Base-by-base conservation (phyloP, 2,329 filamentous ascomycete species). In the Claviceps digitariae region DNA sequence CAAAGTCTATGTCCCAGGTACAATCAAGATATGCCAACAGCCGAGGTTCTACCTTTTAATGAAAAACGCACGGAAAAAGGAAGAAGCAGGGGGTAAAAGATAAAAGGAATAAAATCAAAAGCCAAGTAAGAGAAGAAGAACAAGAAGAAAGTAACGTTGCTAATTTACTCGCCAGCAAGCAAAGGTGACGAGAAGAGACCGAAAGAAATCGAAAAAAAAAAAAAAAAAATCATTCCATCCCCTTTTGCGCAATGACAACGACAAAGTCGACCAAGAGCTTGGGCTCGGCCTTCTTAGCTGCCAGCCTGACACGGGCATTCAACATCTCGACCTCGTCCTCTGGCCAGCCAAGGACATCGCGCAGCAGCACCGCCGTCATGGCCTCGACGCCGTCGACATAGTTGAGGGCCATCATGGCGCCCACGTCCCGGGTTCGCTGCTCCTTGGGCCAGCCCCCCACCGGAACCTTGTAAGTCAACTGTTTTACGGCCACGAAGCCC, bases 321-420 rank as follows among this genome's bases (percentile, higher is more conserved):
- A 65, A 57, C 27, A 71, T 65, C 65, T 75, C 70, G 2, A 76
- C 73, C 54, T 73, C 66, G n/a, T 70, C 71, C 23, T 63, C 59
- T 1, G 64, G 67, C 59, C 69, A 66, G 2, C 67, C 69, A 50
- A 71, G 52, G 0, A 72, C 66, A 13, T 72, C 67, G 15, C 64
- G 60, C 57, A 67, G 64, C 15, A 70, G 54, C 5, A 66, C 67
- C 21, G 69, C 62, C 1, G 68, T 69, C 36, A 71, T 67, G 2
- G 66, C 69, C 51, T 65, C 64, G 15, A 72, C 63, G 0, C 70
- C 70, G 2, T 69, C 66, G 2, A 61, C 54, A 44, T 67, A 66
- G 31, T 69, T 70, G 1, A 62, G 54, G 29, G 65, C 64, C 69
- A 70, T 71, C 7, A 70, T 60, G 34, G 63, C 63, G 0, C 71